Conservation (phyloP, 768 basidiomycete genomes). For the Harrya chromipes region DNA sequence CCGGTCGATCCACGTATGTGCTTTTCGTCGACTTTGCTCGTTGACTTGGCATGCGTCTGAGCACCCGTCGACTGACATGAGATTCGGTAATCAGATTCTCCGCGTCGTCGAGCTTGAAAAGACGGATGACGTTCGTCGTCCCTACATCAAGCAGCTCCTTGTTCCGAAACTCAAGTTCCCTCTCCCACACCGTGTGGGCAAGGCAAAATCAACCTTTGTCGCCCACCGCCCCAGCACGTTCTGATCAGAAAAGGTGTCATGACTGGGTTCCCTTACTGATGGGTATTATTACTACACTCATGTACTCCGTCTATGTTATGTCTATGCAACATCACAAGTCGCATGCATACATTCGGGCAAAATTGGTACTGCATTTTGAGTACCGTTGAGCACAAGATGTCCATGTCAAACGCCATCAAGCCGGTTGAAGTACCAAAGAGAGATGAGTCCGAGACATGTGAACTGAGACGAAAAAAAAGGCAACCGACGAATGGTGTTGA, state of each 20-base stretch:
- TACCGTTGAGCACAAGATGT: no score
- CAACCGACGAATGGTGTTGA: no score
- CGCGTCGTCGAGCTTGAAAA: constrained; percentile 96
- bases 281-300: constrained; percentile 4
- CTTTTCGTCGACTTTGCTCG: neutral
- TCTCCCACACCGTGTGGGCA: constrained; percentile 83
- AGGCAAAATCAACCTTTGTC: constrained; percentile 76
- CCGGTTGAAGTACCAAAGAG: no score
- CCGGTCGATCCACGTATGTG: constrained; percentile 91
- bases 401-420: no score
- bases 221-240: constrained; percentile 78
- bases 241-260: constrained; percentile 26
- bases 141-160: constrained; percentile 97
- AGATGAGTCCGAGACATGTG: no score
- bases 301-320: constrained; percentile 12
- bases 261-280: neutral
- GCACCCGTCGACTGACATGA: constrained; percentile 1
- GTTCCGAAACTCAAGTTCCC: constrained; percentile 94
- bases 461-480: no score
- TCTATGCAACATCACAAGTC: no score
- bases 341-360: no score
- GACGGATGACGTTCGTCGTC: constrained; percentile 85
- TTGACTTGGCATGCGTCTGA: neutral
- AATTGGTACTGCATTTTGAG: no score
- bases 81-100: constrained; percentile 63